phyloP scores from a whole-genome alignment of 2,329 filamentous ascomycete species.

The Alternaria sp. region DNA sequence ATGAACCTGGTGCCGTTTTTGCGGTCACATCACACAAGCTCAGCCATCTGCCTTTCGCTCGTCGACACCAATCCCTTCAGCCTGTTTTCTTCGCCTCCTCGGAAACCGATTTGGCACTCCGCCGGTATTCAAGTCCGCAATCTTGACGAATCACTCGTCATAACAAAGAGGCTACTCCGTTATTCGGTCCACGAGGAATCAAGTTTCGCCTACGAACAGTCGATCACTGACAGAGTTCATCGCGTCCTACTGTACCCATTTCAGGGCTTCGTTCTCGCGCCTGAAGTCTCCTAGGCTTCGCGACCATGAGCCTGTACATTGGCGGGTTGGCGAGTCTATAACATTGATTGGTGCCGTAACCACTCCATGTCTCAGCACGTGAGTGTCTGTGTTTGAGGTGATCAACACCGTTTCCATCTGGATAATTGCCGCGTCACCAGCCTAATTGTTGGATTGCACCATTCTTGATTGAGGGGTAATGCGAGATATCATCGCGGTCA shows the following conservation, averaged over 20 bases:
- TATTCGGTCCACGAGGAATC: background rate
- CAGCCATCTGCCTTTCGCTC: background rate
- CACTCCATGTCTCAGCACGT: background rate
- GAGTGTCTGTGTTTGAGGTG: background rate
- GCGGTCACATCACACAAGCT: background rate
- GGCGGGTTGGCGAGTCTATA: background rate
- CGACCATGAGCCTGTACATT: background rate
- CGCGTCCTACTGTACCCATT: background rate
- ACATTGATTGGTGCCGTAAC: background rate
- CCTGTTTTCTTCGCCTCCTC: background rate
- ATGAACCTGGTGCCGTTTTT: background rate
- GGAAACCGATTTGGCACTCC: background rate
- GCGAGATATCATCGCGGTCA: background rate
- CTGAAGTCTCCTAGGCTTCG: background rate
- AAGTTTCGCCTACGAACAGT: background rate
- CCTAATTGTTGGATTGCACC: background rate
- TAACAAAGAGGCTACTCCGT: background rate
- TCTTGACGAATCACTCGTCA: background rate
- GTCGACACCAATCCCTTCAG: background rate
- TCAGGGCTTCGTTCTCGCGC: background rate
- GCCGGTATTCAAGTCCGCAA: background rate
- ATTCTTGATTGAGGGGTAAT: background rate
- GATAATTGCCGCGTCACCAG: background rate
- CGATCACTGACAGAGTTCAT: background rate
- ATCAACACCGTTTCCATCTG: background rate